phyloP scores from a whole-genome alignment of 805 yeast genomes.

The Lachancea lanzarotensis region DNA sequence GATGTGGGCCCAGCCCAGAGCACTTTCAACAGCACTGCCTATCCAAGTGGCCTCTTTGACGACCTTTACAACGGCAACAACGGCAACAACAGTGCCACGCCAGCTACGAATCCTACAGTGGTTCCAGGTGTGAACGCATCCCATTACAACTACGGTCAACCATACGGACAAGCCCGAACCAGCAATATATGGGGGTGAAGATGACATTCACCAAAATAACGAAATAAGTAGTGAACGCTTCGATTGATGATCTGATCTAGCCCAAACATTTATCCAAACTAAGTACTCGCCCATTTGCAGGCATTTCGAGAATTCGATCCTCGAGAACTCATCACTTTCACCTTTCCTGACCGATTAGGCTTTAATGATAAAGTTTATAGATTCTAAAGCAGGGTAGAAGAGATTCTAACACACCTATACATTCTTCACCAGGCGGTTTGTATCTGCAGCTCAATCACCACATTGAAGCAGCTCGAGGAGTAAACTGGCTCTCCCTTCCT shows the following conservation, averaged over 20 bases:
- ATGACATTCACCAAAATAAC: not conserved
- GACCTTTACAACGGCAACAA: slow-evolving; percentile 5
- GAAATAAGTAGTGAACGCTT: not conserved
- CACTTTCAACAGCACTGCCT: not conserved
- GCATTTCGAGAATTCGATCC: not conserved
- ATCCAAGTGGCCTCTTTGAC: slow-evolving; percentile 1
- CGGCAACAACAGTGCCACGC: not conserved
- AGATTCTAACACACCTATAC: not conserved
- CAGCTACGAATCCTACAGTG: not conserved
- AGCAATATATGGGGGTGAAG: slow-evolving; percentile 18
- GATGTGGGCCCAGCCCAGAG: not conserved
- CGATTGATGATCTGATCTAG: not conserved
- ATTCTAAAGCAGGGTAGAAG: not conserved
- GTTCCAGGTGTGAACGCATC: not conserved
- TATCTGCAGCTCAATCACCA: too few relatives aligned
- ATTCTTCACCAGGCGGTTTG: not conserved
- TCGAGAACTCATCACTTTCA: not conserved
- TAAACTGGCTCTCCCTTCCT: too few relatives aligned
- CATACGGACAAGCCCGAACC: slow-evolving; percentile 6
- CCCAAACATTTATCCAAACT: not conserved
- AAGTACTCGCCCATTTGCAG: not conserved
- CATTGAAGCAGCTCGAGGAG: too few relatives aligned
- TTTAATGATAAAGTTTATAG: not conserved
- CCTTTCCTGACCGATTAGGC: not conserved
- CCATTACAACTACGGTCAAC: slow-evolving; percentile 2